Conservation (phyloP, 305 asterid genomes). For the Striga hermonthica region DNA sequence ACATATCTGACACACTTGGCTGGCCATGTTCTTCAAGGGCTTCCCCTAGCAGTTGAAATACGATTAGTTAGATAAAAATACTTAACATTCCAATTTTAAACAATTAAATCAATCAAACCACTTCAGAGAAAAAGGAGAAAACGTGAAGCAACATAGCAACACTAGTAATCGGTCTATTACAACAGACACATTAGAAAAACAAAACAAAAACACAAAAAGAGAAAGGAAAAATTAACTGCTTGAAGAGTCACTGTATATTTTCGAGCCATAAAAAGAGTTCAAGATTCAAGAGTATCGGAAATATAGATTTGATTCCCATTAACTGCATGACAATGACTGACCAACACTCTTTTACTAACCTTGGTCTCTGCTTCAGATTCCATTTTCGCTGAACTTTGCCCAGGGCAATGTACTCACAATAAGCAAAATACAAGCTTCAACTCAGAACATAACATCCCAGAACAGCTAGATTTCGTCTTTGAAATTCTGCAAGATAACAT, state of each 20-base stretch:
- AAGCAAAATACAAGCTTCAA: conserved; percentile 33
- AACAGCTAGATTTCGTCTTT: conserved; percentile 25
- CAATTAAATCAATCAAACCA: conserved; percentile 12
- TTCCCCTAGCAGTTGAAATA: conserved; percentile 49
- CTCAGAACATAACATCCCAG: conserved; percentile 42
- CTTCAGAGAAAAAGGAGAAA: conserved; percentile 10
- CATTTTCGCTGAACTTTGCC: conserved; percentile 40
- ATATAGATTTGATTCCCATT: neutral
- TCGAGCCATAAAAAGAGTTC: neutral
- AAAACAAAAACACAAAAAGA: conserved; percentile 1
- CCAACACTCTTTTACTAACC: conserved; percentile 42
- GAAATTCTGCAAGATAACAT: neutral
- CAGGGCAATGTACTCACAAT: conserved; percentile 30
- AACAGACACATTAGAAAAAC: neutral
- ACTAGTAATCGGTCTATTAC: neutral
- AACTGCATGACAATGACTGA: conserved; percentile 14
- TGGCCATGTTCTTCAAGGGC: conserved; percentile 51
- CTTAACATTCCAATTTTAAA: neutral
- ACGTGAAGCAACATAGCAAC: neutral
- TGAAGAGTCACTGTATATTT: neutral
- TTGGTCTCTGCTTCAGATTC: conserved; percentile 66
- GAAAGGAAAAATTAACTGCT: conserved; percentile 6
- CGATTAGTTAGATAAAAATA: conserved; percentile 14
- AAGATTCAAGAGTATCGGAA: conserved; percentile 2
- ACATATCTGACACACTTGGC: conserved; percentile 97